Percentiles rank a stretch among this genome's conserved stretches.
Conservation (phyloP, 108 stramenopile species). For the Skeletonema potamos region DNA sequence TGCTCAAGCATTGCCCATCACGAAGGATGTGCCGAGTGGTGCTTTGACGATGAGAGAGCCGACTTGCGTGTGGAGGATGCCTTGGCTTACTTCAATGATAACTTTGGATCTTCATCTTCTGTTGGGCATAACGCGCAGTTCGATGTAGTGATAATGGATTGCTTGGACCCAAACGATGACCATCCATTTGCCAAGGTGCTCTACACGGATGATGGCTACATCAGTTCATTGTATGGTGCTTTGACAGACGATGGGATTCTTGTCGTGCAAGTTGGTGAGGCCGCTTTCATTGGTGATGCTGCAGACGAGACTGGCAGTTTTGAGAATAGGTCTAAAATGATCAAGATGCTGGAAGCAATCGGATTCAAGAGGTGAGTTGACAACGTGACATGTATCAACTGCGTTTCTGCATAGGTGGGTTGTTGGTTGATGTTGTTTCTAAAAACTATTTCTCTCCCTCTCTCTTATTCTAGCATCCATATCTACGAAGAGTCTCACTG, state of each 20-base stretch:
- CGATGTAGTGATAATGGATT: conserved; percentile 13
- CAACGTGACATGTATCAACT: not conserved
- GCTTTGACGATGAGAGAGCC: conserved; percentile 69
- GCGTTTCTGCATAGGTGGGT: too few relatives aligned
- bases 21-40: conserved; percentile 53
- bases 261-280: conserved; percentile 47
- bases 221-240: conserved; percentile 53
- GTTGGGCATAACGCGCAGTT: not conserved
- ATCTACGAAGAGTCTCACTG: conserved; percentile 55
- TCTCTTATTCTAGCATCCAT: conserved; percentile 24
- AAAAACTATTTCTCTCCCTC: not conserved
- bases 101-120: conserved; percentile 12
- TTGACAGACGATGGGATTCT: conserved; percentile 44
- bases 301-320: conserved; percentile 34
- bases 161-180: conserved; percentile 12
- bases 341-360: conserved; percentile 41
- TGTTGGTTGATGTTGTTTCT: too few relatives aligned
- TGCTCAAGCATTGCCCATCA: conserved; percentile 56
- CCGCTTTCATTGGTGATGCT: not conserved
- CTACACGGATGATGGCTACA: conserved; percentile 45
- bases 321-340: conserved; percentile 46
- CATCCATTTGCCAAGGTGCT: conserved; percentile 25
- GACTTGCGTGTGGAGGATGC: conserved; percentile 52
- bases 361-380: conserved; percentile 45
- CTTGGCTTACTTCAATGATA: conserved; percentile 56